These are phyloP conservation scores for Oryza brachyantha DNA, from an alignment of 176 grass and related monocot species.

Conservation along the genomic window DNA sequence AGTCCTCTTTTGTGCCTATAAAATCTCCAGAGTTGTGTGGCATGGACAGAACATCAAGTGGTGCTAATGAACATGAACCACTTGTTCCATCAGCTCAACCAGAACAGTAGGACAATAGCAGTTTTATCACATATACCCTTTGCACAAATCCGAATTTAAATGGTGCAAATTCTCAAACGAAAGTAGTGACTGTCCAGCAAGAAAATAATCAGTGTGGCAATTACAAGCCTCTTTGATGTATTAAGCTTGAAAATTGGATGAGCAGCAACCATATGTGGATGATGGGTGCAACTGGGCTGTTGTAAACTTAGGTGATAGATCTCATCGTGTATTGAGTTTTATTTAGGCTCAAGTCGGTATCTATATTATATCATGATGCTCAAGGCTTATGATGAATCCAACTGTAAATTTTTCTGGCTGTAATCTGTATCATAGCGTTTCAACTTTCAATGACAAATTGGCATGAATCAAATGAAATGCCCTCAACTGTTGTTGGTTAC, in stretches of 20 bases:
- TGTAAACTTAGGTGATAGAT: slow-evolving; percentile 18
- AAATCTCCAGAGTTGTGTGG: slow-evolving; percentile 68
- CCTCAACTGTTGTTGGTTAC: background rate
- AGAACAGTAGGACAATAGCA: slow-evolving; percentile 29
- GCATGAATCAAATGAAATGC: slow-evolving; percentile 19
- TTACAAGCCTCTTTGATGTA: slow-evolving; percentile 6
- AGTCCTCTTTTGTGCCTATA: slow-evolving; percentile 55
- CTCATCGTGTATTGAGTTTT: slow-evolving; percentile 5
- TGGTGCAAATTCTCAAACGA: background rate
- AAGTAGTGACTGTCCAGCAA: background rate
- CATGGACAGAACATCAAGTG: slow-evolving; percentile 68
- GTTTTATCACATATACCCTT: background rate
- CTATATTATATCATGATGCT: background rate
- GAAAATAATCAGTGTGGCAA: background rate
- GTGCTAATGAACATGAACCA: slow-evolving; percentile 41
- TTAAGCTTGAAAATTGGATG: slow-evolving; percentile 17
- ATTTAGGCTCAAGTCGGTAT: background rate
- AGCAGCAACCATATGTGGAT: slow-evolving; percentile 3
- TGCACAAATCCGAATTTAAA: background rate
- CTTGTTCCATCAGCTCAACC: slow-evolving; percentile 37
- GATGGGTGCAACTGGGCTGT: slow-evolving; percentile 2
- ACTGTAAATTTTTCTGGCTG: slow-evolving; percentile 42
- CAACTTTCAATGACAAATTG: background rate
- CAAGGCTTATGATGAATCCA: slow-evolving; percentile 25
- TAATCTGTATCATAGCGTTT: slow-evolving; percentile 29